Conservation (phyloP, 1,284 basidiomycete species). For the Laetiporus sulphureus region DNA sequence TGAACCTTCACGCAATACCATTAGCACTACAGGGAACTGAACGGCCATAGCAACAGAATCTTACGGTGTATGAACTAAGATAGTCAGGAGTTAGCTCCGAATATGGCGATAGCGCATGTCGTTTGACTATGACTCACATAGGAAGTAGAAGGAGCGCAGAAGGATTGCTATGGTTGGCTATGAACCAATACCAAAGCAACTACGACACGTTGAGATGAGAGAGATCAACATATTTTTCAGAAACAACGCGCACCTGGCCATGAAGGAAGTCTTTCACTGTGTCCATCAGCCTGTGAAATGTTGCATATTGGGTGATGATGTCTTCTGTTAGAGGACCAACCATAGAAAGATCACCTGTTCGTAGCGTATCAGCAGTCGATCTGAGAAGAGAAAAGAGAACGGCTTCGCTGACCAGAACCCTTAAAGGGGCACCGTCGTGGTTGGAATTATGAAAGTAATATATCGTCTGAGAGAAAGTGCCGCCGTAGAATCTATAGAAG, state of each 20-base stretch:
- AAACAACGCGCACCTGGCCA: neutral
- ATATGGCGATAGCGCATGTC: neutral
- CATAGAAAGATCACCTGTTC: neutral
- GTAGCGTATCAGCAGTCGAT: neutral
- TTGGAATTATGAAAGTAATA: neutral
- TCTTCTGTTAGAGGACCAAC: neutral
- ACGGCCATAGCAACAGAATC: neutral
- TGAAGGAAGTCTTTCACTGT: slow-evolving; percentile 4
- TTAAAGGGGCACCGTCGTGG: neutral
- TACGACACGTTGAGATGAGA: neutral
- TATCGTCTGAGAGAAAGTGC: neutral
- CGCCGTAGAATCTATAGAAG: neutral
- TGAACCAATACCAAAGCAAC: slow-evolving; percentile 5
- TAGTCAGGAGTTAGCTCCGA: neutral
- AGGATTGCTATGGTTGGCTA: neutral
- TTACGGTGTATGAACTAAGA: slow-evolving; percentile 5
- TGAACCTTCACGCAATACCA: slow-evolving; percentile 1
- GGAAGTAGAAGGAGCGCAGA: slow-evolving; percentile 1
- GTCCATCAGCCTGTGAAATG: slow-evolving; percentile 1
- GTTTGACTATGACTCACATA: neutral
- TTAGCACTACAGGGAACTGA: neutral
- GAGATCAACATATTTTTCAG: neutral
- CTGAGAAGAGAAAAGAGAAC: neutral
- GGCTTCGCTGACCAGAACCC: neutral
- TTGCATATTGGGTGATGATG: neutral